Percentiles rank a stretch among this genome's conserved stretches.
Evolutionary conservation across 148 eudicot genomes (phyloP).

Genomic region (Spergularia marina): DNA sequence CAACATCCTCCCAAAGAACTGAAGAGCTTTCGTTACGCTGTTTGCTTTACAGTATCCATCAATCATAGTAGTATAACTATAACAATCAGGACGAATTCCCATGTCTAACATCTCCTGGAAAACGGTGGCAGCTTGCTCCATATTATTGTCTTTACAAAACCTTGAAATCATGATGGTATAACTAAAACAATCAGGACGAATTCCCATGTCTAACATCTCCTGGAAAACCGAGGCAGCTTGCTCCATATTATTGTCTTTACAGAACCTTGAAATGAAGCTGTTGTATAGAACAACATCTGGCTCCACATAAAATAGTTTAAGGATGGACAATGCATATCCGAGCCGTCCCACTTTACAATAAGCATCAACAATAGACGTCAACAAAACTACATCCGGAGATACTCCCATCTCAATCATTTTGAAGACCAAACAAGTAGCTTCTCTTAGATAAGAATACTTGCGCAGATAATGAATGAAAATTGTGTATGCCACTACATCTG

Average conservation of each 20-base stretch:
- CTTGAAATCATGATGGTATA: conserved; percentile 24
- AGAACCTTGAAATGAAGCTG: conserved; percentile 43
- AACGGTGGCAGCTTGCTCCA: conserved; percentile 35
- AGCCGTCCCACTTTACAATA: conserved; percentile 31
- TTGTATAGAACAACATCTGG: conserved; percentile 40
- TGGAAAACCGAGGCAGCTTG: conserved; percentile 33
- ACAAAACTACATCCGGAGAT: conserved; percentile 38
- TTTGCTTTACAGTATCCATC: conserved; percentile 39
- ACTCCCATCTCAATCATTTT: conserved; percentile 43
- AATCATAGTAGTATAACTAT: conserved; percentile 39
- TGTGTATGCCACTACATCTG: conserved; percentile 47
- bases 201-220: conserved; percentile 39
- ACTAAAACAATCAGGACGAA: conserved; percentile 37
- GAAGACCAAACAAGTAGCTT: conserved; percentile 46
- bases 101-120: conserved; percentile 41
- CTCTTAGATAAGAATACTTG: conserved; percentile 34
- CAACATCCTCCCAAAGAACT: conserved; percentile 39
- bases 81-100: conserved; percentile 42
- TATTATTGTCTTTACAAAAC: conserved; percentile 40
- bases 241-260: conserved; percentile 41
- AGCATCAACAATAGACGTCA: conserved; percentile 43
- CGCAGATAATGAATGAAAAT: conserved; percentile 43
- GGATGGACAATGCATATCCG: conserved; percentile 31
- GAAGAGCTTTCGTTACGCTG: conserved; percentile 32
- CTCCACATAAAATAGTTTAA: conserved; percentile 31